Percentiles rank a stretch among this genome's conserved stretches.
Conservation (phyloP, 2,329 filamentous ascomycete genomes). For the Ophiostoma novo-ulmi region DNA sequence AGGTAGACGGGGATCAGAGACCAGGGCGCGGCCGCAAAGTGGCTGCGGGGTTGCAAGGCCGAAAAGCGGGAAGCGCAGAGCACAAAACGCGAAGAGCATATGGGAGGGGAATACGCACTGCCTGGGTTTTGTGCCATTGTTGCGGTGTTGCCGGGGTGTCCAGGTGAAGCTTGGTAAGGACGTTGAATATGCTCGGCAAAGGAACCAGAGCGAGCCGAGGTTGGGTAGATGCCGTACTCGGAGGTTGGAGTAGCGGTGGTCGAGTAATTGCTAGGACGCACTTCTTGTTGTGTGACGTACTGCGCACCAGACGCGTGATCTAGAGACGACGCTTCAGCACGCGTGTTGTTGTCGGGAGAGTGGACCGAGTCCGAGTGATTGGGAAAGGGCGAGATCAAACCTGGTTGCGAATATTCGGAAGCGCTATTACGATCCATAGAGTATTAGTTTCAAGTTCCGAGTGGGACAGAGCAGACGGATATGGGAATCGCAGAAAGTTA, state of each 20-base stretch:
- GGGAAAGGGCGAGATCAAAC: conserved; percentile 72
- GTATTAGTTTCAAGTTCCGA: conserved; percentile 29
- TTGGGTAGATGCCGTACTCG: conserved; percentile 76
- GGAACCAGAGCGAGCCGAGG: conserved; percentile 70
- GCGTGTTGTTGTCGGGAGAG: conserved; percentile 49
- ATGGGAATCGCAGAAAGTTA: not conserved
- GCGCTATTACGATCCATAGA: conserved; percentile 56
- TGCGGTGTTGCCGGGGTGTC: conserved; percentile 66
- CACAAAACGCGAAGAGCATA: not conserved
- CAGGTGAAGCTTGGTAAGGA: conserved; percentile 72
- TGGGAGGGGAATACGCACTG: conserved; percentile 80
- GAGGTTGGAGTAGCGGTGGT: conserved; percentile 79
- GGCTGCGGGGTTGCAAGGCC: conserved; percentile 30
- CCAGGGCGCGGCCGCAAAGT: conserved; percentile 57
- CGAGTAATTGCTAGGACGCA: conserved; percentile 62
- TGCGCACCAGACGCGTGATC: conserved; percentile 92
- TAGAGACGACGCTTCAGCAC: conserved; percentile 81
- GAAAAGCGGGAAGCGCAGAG: not conserved
- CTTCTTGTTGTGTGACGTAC: conserved; percentile 78
- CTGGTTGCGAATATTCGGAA: conserved; percentile 78
- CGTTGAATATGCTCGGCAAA: conserved; percentile 86
- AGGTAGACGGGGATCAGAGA: not conserved
- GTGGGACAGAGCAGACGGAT: not conserved
- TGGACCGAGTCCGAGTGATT: conserved; percentile 43
- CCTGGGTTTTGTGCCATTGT: conserved; percentile 95